Conservation (phyloP, 2,329 filamentous ascomycete genomes). For the Plectosphaerella plurivora region DNA sequence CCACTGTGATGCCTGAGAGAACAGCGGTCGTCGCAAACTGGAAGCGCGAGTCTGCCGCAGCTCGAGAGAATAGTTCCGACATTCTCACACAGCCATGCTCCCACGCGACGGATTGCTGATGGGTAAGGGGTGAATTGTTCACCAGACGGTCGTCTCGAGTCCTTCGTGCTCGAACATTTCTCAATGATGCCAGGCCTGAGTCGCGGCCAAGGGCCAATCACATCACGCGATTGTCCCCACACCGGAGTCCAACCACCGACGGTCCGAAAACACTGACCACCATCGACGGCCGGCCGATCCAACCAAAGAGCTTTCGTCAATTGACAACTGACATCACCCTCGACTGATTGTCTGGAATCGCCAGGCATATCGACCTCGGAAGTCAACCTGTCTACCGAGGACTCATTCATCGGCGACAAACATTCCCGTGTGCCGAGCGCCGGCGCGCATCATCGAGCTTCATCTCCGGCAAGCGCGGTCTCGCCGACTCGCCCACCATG, state of each 20-base stretch:
- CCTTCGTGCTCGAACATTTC: background rate
- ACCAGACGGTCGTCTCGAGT: background rate
- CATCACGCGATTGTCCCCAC: background rate
- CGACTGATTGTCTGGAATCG: no score
- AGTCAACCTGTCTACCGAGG: no score
- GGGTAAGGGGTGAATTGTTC: no score
- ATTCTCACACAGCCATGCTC: slow-evolving; percentile 19
- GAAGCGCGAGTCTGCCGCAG: slow-evolving; percentile 39
- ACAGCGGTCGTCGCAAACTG: slow-evolving; percentile 71
- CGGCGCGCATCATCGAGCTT: no score
- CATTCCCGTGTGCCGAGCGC: no score
- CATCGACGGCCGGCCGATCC: no score
- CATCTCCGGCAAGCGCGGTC: no score
- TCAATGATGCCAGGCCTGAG: background rate
- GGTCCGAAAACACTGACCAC: background rate
- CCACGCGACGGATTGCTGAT: background rate
- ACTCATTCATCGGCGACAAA: no score
- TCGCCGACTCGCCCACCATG: no score
- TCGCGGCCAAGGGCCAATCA: background rate
- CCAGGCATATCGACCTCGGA: no score
- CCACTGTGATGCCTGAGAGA: slow-evolving; percentile 56
- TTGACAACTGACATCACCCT: no score
- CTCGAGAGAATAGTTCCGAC: slow-evolving; percentile 39
- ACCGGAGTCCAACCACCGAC: background rate
- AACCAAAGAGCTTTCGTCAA: no score